phyloP scores from a whole-genome alignment of 306 rosid genomes.

The Vigna reflexopilosa region DNA sequence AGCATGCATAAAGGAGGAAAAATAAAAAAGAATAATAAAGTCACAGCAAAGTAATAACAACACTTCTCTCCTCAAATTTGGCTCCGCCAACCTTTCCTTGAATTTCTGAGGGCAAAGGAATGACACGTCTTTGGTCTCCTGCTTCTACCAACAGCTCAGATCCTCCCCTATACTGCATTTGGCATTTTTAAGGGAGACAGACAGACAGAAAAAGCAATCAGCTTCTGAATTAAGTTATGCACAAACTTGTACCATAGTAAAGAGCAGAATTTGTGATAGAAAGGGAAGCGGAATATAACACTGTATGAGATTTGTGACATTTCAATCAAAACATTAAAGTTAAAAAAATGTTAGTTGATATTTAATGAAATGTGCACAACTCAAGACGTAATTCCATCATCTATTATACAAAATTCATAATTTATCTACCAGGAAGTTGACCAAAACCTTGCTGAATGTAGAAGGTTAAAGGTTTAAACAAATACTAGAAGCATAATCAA shows the following conservation, averaged over 20 bases:
- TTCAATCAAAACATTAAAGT: neutral
- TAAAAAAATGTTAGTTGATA: neutral
- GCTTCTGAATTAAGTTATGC: conserved; percentile 27
- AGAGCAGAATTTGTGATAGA: conserved; percentile 14
- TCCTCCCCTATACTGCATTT: conserved; percentile 90
- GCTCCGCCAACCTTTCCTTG: conserved; percentile 98
- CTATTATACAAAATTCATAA: neutral
- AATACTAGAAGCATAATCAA: neutral
- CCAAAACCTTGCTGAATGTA: conserved; percentile 1
- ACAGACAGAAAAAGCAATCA: conserved; percentile 23
- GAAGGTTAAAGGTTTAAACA: neutral
- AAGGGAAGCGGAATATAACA: conserved; percentile 2
- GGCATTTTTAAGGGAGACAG: conserved; percentile 1
- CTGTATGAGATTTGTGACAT: neutral
- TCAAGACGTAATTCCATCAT: conserved; percentile 25
- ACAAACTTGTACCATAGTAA: conserved; percentile 6
- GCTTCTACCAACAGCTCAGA: conserved; percentile 96
- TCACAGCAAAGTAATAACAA: conserved; percentile 74
- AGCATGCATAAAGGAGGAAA: conserved; percentile 23
- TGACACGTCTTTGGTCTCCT: conserved; percentile 95
- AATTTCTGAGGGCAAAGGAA: conserved; percentile 72
- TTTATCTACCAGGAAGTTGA: conserved; percentile 21
- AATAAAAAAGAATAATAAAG: conserved; percentile 5
- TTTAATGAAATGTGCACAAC: conserved; percentile 18
- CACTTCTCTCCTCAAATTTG: conserved; percentile 80